A percentile compares a stretch with the other conserved stretches of the same genome.
Evolutionary conservation across 2,329 filamentous ascomycete genomes (phyloP).

Genomic region (Ophiostoma himal-ulmi): DNA sequence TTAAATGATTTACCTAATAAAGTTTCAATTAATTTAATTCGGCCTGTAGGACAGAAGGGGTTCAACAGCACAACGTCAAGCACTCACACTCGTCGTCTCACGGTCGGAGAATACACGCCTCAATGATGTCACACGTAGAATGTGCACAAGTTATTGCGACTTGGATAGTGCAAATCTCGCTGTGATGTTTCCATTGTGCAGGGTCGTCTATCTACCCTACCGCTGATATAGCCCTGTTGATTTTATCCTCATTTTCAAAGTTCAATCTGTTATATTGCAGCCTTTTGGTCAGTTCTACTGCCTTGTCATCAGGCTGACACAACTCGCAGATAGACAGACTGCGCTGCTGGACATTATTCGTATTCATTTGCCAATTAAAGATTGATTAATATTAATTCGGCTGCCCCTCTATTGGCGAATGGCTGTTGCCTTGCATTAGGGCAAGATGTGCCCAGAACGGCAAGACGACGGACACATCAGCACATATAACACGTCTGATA

Average conservation of each 20-base stretch:
- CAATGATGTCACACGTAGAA: constrained; percentile 1
- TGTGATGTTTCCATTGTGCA: not conserved
- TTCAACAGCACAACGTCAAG: not conserved
- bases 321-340: not conserved
- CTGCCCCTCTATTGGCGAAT: constrained; percentile 24
- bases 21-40: not conserved
- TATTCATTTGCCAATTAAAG: constrained; percentile 1
- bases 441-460: constrained; percentile 15
- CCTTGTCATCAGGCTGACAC: not conserved
- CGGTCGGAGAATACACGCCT: not conserved
- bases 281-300: not conserved
- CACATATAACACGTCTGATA: not conserved
- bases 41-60: not conserved
- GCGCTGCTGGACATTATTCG: not conserved
- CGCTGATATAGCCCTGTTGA: not conserved
- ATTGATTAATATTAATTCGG: not conserved
- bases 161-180: too few species aligned
- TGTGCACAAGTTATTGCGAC: not conserved
- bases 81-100: not conserved
- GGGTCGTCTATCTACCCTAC: not conserved
- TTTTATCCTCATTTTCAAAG: not conserved
- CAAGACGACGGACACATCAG: not conserved
- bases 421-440: constrained; percentile 25
- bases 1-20: not conserved
- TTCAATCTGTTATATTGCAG: not conserved